Base-by-base conservation (phyloP, 2,329 filamentous ascomycete genomes). In the Diaporthe batatas region DNA sequence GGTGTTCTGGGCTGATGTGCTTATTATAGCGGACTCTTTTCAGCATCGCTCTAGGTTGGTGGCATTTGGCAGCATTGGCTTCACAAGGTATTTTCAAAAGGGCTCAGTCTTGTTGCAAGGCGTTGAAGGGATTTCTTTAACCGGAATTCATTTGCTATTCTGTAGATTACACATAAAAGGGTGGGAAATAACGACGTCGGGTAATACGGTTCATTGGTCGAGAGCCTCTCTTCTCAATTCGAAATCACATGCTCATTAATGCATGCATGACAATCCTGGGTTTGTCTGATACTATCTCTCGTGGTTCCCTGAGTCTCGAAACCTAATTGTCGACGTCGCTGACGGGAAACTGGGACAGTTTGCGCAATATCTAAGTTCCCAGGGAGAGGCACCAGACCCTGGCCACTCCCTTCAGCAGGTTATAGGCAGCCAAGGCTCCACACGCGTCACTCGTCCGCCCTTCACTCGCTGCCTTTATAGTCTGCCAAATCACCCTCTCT, bases 71-170 rank as follows among this genome's bases (percentile, higher is more conserved):
- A 39, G 42, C 29, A 59, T 51, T 25, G 25, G 32, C 29, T 23
- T 51, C 16, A 25, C 4, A 12, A 7, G 10, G 3, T 23, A 12
- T 44, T 12, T 47, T 54, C 16, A 14, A 47, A 12, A 2, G 29
- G n/a, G 68, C 12, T 4, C 25, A 62, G 4, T 23, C 36, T 51
- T 44, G 55, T 39, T 62, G 47, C 55, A 44, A 70, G 68, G 57
- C 16, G 68, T 62, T 70, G 23, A 42, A 32, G 68, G 68, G 23
- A 55, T 51, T 1, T 29, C 23, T 23, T 49, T 55, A 11, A 47
- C 23, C 29, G 44, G 23, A 29, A 32, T 18, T 53, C 44, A 29
- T 53, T 21, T 12, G n/a, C 8, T 12, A 39, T 12, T 2, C 16
- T 53, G 32, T 67, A 39, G 51, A 51, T 21, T n/a, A 49, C 21